These are phyloP conservation scores for Quercus wislizeni DNA, from an alignment of 306 rosid genomes.

Conservation along the genomic window DNA sequence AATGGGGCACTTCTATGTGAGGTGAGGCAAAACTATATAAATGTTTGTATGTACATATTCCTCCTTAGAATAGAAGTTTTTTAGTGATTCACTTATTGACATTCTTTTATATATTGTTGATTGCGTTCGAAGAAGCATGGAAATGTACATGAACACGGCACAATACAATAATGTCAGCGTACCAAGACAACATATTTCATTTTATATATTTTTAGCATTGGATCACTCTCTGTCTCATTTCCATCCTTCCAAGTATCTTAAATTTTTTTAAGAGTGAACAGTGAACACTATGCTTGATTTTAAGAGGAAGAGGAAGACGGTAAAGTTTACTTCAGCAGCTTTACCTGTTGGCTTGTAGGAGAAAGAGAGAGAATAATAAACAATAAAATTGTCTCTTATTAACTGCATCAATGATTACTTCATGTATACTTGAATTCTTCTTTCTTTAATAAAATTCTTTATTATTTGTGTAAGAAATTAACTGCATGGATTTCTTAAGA, in stretches of 20 bases:
- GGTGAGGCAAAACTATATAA: conserved; percentile 47
- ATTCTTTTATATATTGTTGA: no score
- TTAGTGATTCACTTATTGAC: not conserved
- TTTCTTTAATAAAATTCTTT: no score
- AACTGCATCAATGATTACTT: not conserved
- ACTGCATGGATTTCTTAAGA: not conserved
- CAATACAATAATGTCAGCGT: no score
- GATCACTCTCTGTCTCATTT: not conserved
- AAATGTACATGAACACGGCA: no score
- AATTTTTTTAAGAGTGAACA: not conserved
- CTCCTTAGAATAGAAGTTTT: not conserved
- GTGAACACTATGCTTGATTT: not conserved
- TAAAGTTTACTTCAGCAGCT: not conserved
- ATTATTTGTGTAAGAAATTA: no score
- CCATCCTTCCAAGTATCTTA: not conserved
- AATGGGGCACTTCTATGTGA: conserved; percentile 86
- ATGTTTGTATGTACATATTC: conserved; percentile 1
- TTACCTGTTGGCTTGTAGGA: not conserved
- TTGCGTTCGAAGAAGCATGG: no score
- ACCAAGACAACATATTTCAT: no score
- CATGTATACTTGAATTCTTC: no score
- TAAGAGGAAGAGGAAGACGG: not conserved
- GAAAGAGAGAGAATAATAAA: not conserved
- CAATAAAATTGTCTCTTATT: not conserved
- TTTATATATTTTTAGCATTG: no score